These are phyloP conservation scores for Goniomonas avonlea DNA, from an alignment of 78 protist species.

Conservation along the genomic window DNA sequence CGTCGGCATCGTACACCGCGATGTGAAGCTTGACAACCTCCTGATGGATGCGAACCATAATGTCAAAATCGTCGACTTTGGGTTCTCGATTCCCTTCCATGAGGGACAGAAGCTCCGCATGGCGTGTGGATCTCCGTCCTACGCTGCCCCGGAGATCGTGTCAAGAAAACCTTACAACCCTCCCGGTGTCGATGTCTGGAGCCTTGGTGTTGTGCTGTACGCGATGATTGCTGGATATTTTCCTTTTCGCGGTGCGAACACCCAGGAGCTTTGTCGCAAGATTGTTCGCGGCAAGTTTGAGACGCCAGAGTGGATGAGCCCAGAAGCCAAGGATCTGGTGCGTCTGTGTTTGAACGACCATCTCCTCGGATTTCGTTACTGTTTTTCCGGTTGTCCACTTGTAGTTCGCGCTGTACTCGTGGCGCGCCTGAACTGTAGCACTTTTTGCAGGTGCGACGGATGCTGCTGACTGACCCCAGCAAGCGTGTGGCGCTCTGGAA, in stretches of 20 bases:
- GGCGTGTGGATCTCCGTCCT: constrained; percentile 53
- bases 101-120: constrained; percentile 23
- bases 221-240: constrained; percentile 42
- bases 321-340: neutral
- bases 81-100: constrained; percentile 13
- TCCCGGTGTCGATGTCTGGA: constrained; percentile 44
- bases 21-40: constrained; percentile 49
- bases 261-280: constrained; percentile 28
- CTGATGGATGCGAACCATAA: constrained; percentile 24
- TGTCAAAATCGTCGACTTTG: constrained; percentile 34
- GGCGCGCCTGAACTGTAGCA: neutral
- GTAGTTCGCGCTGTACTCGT: neutral
- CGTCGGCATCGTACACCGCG: constrained; percentile 35
- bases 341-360: too few relatives aligned
- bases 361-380: neutral
- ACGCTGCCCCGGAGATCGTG: constrained; percentile 58
- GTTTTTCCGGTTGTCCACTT: neutral
- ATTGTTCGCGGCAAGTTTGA: constrained; percentile 27
- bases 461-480: constrained; percentile 19
- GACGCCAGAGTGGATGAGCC: neutral
- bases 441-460: neutral
- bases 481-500: constrained; percentile 9
- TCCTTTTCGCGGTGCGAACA: constrained; percentile 42
- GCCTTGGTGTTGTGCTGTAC: constrained; percentile 47
- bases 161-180: constrained; percentile 14